Percentiles rank a stretch among this genome's conserved stretches.
Conservation (phyloP, 78 protist genomes). For the Cavenderia fasciculata region DNA sequence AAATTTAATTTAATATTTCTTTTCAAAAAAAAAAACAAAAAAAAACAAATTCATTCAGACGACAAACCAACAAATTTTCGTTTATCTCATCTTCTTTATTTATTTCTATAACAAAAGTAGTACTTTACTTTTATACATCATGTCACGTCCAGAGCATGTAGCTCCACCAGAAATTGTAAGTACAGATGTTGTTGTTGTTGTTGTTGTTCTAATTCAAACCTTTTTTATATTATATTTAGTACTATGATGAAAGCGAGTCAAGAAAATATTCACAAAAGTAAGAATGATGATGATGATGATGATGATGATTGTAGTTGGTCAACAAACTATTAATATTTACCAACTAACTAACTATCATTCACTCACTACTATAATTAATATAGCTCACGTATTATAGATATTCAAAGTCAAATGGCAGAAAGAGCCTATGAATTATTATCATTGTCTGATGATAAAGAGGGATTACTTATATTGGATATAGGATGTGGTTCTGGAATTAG, state of each 20-base stretch:
- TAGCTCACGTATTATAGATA: slow-evolving; percentile 90
- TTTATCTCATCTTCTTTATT: not conserved
- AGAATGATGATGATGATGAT: not conserved
- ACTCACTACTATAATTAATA: not conserved
- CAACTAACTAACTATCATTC: no score
- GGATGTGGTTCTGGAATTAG: slow-evolving; percentile 96
- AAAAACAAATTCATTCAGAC: not conserved
- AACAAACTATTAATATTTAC: no score
- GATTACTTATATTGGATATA: slow-evolving; percentile 90
- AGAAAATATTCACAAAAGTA: slow-evolving; percentile 77
- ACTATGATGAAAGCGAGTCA: slow-evolving; percentile 76
- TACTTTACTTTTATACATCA: not conserved
- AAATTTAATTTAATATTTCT: no score
- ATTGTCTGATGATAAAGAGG: slow-evolving; percentile 70
- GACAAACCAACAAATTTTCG: not conserved
- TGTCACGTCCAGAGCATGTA: slow-evolving; percentile 82
- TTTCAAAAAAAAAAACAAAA: no score
- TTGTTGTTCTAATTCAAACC: not conserved
- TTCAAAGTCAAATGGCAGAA: slow-evolving; percentile 94
- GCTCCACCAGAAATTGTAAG: slow-evolving; percentile 85
- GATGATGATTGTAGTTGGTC: slow-evolving; percentile 4
- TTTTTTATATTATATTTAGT: slow-evolving; percentile 37
- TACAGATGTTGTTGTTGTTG: no score
- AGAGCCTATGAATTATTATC: slow-evolving; percentile 94
- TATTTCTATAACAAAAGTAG: not conserved